Evolutionary conservation across 352 stramenopile species (phyloP), one percentile per base, ranked within the genome.

Genomic region (Thalassiosira mediterranea): DNA sequence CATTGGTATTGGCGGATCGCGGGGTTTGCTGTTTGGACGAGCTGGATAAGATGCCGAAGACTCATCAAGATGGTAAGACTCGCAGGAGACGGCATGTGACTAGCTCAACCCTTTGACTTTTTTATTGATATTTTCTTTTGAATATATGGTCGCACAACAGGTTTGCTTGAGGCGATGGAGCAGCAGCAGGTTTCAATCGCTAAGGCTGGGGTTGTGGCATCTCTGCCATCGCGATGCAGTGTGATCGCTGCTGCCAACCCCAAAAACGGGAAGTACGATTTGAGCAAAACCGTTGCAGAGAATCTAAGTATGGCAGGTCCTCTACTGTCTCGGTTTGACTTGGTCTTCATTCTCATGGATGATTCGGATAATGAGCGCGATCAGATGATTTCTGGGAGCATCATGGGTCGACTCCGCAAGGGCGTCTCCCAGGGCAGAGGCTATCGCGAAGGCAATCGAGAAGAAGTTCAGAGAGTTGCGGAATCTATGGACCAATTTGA

Each of bases 11-110:
- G n/a, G 94, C 94, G 3, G 96, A 98, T 76, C 91, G 97, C 66
- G 97, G 96, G 5, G 91, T 98, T 3, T 98, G 96, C 77, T 98
- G 95, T 84, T 98, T 99, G 65, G 97, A 99, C 74, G 97, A 99
- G 81, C 97, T 99, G 64, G 97, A 99, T 81, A 99, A 99, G 80
- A 98, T 99, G 95, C 70, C 71, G 8, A 90, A 87, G 64, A 81
- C 23, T 44, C 66, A 91, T 71, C 76, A 90, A 69, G 87, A 91
- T 77, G 87, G n/a, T n/a, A n/a, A n/a, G n/a, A n/a, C n/a, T n/a
- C n/a, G n/a, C n/a, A n/a, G n/a, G n/a, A n/a, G n/a, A n/a, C n/a
- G n/a, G n/a, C n/a, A n/a, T n/a, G n/a, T n/a, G n/a, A n/a, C n/a
- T n/a, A n/a, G n/a, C n/a, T n/a, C n/a, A n/a, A n/a, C n/a, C n/a